phyloP scores from a whole-genome alignment of 1,139 yeast species.

The Suhomyces maxii region DNA sequence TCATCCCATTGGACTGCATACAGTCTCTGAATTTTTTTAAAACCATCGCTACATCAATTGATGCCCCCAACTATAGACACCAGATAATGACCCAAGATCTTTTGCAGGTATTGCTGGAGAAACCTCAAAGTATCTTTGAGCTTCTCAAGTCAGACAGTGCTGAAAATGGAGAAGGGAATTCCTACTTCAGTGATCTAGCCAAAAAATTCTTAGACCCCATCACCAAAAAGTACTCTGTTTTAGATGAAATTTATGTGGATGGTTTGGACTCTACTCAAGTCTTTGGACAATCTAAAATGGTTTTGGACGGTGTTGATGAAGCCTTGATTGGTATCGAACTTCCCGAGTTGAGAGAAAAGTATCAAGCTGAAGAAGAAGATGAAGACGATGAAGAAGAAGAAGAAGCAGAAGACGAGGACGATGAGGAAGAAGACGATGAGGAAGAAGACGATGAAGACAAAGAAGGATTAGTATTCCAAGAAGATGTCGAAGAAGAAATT shows the following conservation, averaged over 20 bases:
- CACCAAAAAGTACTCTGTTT: slow-evolving; percentile 59
- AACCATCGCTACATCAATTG: slow-evolving; percentile 7
- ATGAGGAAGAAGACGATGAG: slow-evolving; percentile 16
- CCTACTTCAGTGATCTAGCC: slow-evolving; percentile 38
- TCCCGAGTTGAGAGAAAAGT: slow-evolving; percentile 37
- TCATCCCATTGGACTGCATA: slow-evolving; percentile 4
- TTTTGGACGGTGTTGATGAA: slow-evolving; percentile 69
- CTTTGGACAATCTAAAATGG: slow-evolving; percentile 89
- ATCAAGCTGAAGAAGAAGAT: slow-evolving; percentile 17
- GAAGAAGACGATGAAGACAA: slow-evolving; percentile 15
- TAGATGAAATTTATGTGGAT: slow-evolving; percentile 80
- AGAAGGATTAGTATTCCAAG: slow-evolving; percentile 3
- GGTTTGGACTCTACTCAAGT: slow-evolving; percentile 91
- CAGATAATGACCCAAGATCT: slow-evolving; percentile 20
- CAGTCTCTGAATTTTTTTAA: slow-evolving; percentile 6
- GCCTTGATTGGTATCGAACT: slow-evolving; percentile 51
- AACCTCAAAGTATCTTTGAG: slow-evolving; percentile 31
- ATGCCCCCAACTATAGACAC: background rate
- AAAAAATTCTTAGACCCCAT: slow-evolving; percentile 67
- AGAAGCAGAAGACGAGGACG: slow-evolving; percentile 16
- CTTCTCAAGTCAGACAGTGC: slow-evolving; percentile 16
- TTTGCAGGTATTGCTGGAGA: slow-evolving; percentile 19
- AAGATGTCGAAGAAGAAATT: slow-evolving; percentile 23
- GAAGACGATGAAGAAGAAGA: slow-evolving; percentile 24
- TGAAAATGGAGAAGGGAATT: slow-evolving; percentile 10